phyloP scores from a whole-genome alignment of 371 early-diverging fungal genomes.

The Coemansia sp. region DNA sequence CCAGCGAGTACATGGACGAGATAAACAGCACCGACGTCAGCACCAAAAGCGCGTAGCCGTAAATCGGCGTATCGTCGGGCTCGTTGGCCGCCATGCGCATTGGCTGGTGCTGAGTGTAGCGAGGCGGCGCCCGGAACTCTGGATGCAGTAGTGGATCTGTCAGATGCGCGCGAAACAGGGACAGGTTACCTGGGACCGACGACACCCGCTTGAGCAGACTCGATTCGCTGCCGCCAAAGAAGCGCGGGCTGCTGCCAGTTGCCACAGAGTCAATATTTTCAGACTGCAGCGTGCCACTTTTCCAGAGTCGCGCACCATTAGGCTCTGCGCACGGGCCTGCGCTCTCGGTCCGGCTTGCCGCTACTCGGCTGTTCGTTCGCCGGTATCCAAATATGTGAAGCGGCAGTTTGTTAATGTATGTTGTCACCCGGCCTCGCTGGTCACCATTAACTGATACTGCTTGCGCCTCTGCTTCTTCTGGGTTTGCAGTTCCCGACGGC shows the following conservation, averaged over 20 bases:
- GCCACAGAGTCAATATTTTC: background rate
- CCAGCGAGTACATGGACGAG: slow-evolving; percentile 63
- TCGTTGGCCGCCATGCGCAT: slow-evolving; percentile 56
- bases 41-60: slow-evolving; percentile 68
- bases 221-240: slow-evolving; percentile 3
- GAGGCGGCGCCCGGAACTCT: slow-evolving; percentile 50
- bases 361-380: background rate
- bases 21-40: slow-evolving; percentile 62
- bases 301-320: background rate
- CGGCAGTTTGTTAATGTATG: slow-evolving; percentile 22
- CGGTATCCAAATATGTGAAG: slow-evolving; percentile 9
- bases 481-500: background rate
- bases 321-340: background rate
- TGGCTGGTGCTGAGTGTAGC: slow-evolving; percentile 58
- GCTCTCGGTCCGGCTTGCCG: too few relatives aligned
- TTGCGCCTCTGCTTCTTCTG: background rate
- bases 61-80: slow-evolving; percentile 69
- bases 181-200: slow-evolving; percentile 50
- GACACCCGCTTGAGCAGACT: slow-evolving; percentile 48
- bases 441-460: background rate
- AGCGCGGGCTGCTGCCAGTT: background rate
- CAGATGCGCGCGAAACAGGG: slow-evolving; percentile 51
- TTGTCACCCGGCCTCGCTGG: slow-evolving; percentile 2
- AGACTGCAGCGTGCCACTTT: background rate
- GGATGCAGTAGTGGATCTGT: slow-evolving; percentile 44